A percentile compares a stretch with the other conserved stretches of the same genome.
These are phyloP conservation scores for Gillenia trifoliata DNA, from an alignment of 306 rosid genomes.

Conservation along the genomic window DNA sequence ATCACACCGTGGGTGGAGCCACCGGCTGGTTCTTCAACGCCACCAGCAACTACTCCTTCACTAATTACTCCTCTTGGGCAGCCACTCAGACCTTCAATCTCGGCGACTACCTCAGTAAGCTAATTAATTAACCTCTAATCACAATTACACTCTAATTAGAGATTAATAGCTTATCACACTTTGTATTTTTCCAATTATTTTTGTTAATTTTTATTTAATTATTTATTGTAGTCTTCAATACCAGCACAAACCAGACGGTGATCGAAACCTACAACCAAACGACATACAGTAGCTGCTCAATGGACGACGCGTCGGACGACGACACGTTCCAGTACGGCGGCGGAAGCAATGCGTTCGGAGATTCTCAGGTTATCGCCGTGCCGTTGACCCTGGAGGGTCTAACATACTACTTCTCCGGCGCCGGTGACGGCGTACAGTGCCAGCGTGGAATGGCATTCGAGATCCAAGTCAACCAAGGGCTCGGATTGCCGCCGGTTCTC, in stretches of 20 bases:
- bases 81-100: slow-evolving; percentile 63
- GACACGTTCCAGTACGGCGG: slow-evolving; percentile 46
- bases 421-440: slow-evolving; percentile 58
- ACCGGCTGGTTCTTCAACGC: slow-evolving; percentile 80
- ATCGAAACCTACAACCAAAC: slow-evolving; percentile 69
- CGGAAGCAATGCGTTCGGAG: slow-evolving; percentile 23
- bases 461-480: slow-evolving; percentile 59
- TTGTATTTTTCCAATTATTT: not conserved
- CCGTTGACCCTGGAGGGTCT: slow-evolving; percentile 57
- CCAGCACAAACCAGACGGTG: slow-evolving; percentile 70
- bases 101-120: slow-evolving; percentile 78
- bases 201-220: not conserved
- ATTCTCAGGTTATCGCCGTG: slow-evolving; percentile 45
- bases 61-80: slow-evolving; percentile 81
- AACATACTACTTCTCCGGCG: slow-evolving; percentile 72
- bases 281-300: slow-evolving; percentile 44
- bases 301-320: slow-evolving; percentile 45
- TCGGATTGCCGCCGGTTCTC: slow-evolving; percentile 79
- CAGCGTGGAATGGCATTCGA: slow-evolving; percentile 62
- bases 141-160: not conserved
- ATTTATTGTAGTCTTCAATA: slow-evolving; percentile 56
- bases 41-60: slow-evolving; percentile 51
- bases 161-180: not conserved
- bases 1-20: slow-evolving; percentile 73
- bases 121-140: not conserved